Evolutionary conservation across 352 stramenopile species (phyloP).

Genomic region (Elongisporangium anandrum): DNA sequence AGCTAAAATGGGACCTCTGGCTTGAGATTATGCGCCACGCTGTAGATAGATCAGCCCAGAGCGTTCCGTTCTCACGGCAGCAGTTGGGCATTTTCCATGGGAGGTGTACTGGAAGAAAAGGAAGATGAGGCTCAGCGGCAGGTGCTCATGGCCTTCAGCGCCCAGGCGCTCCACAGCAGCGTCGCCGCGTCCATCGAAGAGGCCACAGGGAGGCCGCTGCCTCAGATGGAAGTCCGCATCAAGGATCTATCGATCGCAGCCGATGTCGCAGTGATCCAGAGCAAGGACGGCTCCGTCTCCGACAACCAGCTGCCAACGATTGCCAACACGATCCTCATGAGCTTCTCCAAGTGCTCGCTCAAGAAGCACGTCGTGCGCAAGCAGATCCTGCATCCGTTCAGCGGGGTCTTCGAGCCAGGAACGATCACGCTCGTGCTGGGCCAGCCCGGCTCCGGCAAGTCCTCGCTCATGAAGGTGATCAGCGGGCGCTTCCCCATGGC

Average conservation of each 20-base stretch:
- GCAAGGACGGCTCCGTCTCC: not conserved
- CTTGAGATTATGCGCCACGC: too few relatives aligned
- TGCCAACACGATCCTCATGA: constrained; percentile 34
- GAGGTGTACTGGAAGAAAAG: not conserved
- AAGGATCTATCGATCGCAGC: constrained; percentile 26
- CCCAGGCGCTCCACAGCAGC: constrained; percentile 20
- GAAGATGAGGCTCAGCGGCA: not conserved
- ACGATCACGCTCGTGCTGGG: constrained; percentile 18
- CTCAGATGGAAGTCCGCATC: constrained; percentile 33
- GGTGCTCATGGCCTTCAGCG: constrained; percentile 18
- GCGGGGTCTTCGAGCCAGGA: constrained; percentile 19
- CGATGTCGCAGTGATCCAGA: constrained; percentile 16
- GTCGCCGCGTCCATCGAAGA: constrained; percentile 17
- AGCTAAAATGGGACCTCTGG: too few relatives aligned
- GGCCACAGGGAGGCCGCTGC: constrained; percentile 17
- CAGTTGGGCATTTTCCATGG: not conserved
- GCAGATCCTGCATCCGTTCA: constrained; percentile 19
- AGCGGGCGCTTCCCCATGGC: constrained; percentile 14
- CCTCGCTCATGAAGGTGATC: constrained; percentile 22
- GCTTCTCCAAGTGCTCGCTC: constrained; percentile 18
- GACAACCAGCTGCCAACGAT: constrained; percentile 30
- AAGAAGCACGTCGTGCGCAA: constrained; percentile 25
- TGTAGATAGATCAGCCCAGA: too few relatives aligned
- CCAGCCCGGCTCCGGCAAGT: constrained; percentile 18
- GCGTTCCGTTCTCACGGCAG: too few relatives aligned